A percentile compares a stretch with the other conserved stretches of the same genome.
phyloP scores from a whole-genome alignment of 768 basidiomycete genomes.

The Dioszegia hungarica region DNA sequence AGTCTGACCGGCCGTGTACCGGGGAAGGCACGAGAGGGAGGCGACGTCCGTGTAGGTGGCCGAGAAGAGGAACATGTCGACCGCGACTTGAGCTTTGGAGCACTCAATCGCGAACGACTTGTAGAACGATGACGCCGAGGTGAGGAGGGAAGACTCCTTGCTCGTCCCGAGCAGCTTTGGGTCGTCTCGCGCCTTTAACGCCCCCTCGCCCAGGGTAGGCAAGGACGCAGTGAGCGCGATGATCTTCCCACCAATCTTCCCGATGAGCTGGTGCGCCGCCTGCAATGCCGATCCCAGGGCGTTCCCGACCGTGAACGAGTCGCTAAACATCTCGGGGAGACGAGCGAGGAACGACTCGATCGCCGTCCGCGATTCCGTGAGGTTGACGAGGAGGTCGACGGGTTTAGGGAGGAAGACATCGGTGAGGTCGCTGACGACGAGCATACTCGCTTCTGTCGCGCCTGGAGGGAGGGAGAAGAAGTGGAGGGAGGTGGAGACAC shows the following conservation, averaged over 20 bases:
- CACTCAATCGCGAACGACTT: slow-evolving; percentile 99
- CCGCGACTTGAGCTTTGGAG: slow-evolving; percentile 90
- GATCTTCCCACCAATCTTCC: slow-evolving; percentile 91
- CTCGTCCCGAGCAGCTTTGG: slow-evolving; percentile 90
- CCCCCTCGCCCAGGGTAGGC: slow-evolving; percentile 81
- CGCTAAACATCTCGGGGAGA: slow-evolving; percentile 95
- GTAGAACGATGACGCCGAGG: slow-evolving; percentile 92
- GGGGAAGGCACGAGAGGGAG: slow-evolving; percentile 77
- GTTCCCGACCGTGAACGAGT: slow-evolving; percentile 87
- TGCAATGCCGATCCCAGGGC: slow-evolving; percentile 92
- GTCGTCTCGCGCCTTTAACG: slow-evolving; percentile 93
- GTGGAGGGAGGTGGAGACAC: slow-evolving; percentile 85
- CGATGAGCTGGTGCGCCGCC: slow-evolving; percentile 91
- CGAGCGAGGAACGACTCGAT: slow-evolving; percentile 75
- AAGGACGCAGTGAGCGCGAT: slow-evolving; percentile 77
- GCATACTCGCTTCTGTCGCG: slow-evolving; percentile 74
- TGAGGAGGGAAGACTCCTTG: slow-evolving; percentile 90
- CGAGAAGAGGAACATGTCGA: slow-evolving; percentile 99
- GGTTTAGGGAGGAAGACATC: slow-evolving; percentile 98
- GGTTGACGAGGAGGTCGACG: slow-evolving; percentile 89
- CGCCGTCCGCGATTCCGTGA: slow-evolving; percentile 72
- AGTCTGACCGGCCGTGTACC: slow-evolving; percentile 96
- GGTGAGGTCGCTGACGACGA: slow-evolving; percentile 93
- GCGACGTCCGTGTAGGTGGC: slow-evolving; percentile 92
- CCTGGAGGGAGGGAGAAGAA: slow-evolving; percentile 82